Evolutionary conservation across 2,329 filamentous ascomycete species (phyloP).

Genomic region (Clonostachys chloroleuca): DNA sequence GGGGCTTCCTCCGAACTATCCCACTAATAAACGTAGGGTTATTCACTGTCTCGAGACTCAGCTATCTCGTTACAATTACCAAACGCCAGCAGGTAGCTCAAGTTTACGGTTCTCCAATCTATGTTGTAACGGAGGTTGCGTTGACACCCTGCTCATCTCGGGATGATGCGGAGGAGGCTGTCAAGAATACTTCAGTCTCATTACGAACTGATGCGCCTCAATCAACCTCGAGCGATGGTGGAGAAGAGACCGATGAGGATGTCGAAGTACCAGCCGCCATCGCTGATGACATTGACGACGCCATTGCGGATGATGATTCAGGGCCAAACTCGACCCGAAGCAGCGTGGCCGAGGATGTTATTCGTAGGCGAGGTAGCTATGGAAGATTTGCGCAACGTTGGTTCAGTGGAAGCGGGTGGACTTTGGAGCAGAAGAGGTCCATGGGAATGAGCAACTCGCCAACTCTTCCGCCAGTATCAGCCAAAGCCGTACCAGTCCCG

Average conservation of each 20-base stretch:
- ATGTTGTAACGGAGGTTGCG: conserved; percentile 82
- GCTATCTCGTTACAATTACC: conserved; percentile 84
- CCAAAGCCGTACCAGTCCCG: neutral
- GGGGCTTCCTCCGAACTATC: neutral
- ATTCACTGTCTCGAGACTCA: conserved; percentile 74
- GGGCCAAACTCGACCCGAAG: conserved; percentile 32
- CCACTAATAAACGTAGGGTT: conserved; percentile 53
- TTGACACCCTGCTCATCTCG: conserved; percentile 83
- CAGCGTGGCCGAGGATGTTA: conserved; percentile 84
- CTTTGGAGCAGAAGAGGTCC: conserved; percentile 62
- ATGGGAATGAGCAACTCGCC: conserved; percentile 58
- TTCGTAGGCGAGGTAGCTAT: conserved; percentile 76
- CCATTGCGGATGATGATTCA: conserved; percentile 22
- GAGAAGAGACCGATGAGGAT: conserved; percentile 42
- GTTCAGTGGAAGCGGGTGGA: conserved; percentile 86
- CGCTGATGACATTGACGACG: conserved; percentile 40
- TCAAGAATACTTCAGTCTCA: conserved; percentile 52
- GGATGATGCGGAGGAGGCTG: conserved; percentile 67
- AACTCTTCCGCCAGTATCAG: conserved; percentile 4
- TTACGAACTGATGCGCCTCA: conserved; percentile 27
- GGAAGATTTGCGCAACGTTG: conserved; percentile 86
- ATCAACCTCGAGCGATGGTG: conserved; percentile 33
- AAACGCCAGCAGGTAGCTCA: conserved; percentile 85
- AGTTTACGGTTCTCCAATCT: conserved; percentile 76
- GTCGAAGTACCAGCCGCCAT: conserved; percentile 22